Evolutionary conservation across 2,329 filamentous ascomycete genomes (phyloP).

Genomic region (Pseudofabraea citricarpa): DNA sequence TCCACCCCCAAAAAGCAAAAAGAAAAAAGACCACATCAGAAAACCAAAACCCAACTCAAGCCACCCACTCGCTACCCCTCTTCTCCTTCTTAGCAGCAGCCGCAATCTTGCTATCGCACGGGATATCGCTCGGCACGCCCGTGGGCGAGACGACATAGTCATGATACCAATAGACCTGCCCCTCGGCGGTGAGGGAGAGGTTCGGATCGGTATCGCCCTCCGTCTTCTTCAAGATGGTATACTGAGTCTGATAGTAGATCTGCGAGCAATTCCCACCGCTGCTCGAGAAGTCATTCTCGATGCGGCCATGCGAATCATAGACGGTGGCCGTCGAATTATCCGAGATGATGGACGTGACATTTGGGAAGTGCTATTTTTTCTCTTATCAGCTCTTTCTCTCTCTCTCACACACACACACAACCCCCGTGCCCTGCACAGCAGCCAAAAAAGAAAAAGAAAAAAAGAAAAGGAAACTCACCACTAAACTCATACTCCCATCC

Average conservation of each 20-base stretch:
- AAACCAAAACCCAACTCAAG: too few relatives aligned
- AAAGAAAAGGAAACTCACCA: background rate
- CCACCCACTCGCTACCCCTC: too few relatives aligned
- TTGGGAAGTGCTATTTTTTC: background rate
- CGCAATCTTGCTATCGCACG: background rate
- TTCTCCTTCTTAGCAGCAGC: too few relatives aligned
- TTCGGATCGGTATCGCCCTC: background rate
- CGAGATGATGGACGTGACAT: background rate
- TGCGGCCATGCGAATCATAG: background rate
- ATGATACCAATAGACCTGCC: background rate
- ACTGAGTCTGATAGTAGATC: background rate
- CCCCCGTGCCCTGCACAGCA: background rate
- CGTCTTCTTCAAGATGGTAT: background rate
- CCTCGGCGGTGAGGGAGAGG: background rate
- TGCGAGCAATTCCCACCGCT: background rate
- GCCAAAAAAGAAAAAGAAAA: background rate
- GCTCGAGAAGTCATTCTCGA: background rate
- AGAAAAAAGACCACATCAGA: too few relatives aligned
- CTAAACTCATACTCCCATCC: background rate
- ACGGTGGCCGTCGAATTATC: background rate
- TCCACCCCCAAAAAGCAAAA: too few relatives aligned
- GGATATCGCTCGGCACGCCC: background rate
- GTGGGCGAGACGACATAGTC: background rate
- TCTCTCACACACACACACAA: background rate
- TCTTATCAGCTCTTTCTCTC: background rate